Base-by-base conservation (phyloP, 352 stramenopile genomes). In the Pythium phragmiticola region DNA sequence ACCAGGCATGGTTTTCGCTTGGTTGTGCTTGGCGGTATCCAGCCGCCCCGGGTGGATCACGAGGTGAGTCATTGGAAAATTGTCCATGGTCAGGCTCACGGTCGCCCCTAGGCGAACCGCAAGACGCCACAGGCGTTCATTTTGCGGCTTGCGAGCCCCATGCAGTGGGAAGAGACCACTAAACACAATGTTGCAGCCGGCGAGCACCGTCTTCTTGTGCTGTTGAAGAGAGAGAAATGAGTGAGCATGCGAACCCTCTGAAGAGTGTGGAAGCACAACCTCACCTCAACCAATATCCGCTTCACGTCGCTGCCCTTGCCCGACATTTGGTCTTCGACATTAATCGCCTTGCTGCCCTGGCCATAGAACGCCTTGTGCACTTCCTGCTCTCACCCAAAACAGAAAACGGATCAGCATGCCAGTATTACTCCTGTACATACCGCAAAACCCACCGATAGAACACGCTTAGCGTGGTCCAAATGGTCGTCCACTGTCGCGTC, bases 41-140 rank as follows among this genome's bases (percentile, higher is more conserved):
- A 95, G 72, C 3, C 86, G 80, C 8, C 79, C 80, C 28, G 86
- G 86, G 48, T 95, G 82, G 36, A 95, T 93, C 26, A 93, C 82
- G 56, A 95, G 72, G 61, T 95, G 86, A n/a, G 86, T 95, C 45
- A 92, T 70, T 0, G 81, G 74, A 37, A 95, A 93, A 39, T 89
- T 70, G 28, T 86, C 79, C 65, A 95, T 75, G 0, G 60, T 75
- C 70, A 89, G 81, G 59, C 84, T 93, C 4, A 82, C 82, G 8
- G 45, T 71, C 11, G 84, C 86, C 4, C 84, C 84, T 26, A 95
- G 81, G 34, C 91, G 79, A 11, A 89, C 62, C 11, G 79, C 74
- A 4, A 95, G 70, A n/a, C 80, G 75, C 86, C 86, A 95, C 43
- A 95, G 56, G 48, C 89, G 87, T 47, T 92, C 78, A 1, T 73